Conservation (phyloP, 2,329 filamentous ascomycete genomes). For the Aspergillus hiratsukae region DNA sequence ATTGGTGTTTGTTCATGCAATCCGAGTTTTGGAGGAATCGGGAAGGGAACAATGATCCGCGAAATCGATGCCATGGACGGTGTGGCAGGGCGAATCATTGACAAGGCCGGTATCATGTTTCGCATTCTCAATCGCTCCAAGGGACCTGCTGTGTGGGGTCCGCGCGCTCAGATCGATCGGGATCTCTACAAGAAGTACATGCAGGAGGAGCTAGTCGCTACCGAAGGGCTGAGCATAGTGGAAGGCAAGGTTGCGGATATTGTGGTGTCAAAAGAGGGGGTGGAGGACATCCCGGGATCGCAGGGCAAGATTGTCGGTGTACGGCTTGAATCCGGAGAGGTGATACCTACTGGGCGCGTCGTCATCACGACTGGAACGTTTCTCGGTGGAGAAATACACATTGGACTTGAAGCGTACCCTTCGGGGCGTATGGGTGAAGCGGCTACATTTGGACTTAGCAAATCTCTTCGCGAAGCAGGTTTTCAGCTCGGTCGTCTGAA, state of each 20-base stretch:
- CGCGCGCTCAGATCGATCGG: slow-evolving; percentile 91
- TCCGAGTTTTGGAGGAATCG: slow-evolving; percentile 95
- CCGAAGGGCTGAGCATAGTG: slow-evolving; percentile 74
- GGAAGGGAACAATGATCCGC: slow-evolving; percentile 91
- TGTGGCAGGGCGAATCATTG: slow-evolving; percentile 79
- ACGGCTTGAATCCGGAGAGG: slow-evolving; percentile 77
- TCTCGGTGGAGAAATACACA: slow-evolving; percentile 91
- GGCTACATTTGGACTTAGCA: slow-evolving; percentile 87
- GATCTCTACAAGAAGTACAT: slow-evolving; percentile 85
- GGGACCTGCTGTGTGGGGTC: slow-evolving; percentile 94
- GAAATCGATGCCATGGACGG: slow-evolving; percentile 95
- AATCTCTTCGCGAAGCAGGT: slow-evolving; percentile 80
- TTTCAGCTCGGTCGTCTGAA: slow-evolving; percentile 88
- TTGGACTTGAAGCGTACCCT: slow-evolving; percentile 77
- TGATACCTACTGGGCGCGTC: slow-evolving; percentile 74
- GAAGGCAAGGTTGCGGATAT: slow-evolving; percentile 91
- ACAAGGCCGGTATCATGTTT: slow-evolving; percentile 94
- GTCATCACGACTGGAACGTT: slow-evolving; percentile 97
- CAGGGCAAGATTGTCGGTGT: slow-evolving; percentile 78
- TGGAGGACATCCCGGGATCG: slow-evolving; percentile 45
- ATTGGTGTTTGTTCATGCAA: slow-evolving; percentile 96
- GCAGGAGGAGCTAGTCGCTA: slow-evolving; percentile 75
- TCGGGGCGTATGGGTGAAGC: slow-evolving; percentile 91
- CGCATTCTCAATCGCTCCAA: slow-evolving; percentile 82
- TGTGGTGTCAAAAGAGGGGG: slow-evolving; percentile 59